Evolutionary conservation across 1,139 yeast species (phyloP), one percentile per base, ranked within the genome.

Genomic region (Protomyces inundatus): DNA sequence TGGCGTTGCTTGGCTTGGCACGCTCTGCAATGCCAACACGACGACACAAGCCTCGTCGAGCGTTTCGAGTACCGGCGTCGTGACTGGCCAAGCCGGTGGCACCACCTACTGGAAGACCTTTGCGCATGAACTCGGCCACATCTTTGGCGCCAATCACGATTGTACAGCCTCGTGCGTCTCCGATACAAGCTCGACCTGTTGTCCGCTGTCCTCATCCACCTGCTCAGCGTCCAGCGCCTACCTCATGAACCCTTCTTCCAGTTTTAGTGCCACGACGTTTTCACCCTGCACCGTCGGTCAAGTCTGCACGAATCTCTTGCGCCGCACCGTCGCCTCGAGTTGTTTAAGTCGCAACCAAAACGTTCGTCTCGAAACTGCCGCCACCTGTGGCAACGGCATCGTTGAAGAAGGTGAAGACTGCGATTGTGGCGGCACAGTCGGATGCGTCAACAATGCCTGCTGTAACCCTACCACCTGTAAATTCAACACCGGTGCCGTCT

Each of bases 81-180:
- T 77, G 3, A 71, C 76, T 33, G 72, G 73, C 48, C 72, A 76
- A 0, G 61, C 71, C 33, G 67, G 72, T 5, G 79, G 76, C 65
- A 50, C 56, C 23, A 50, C 52, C 46, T 58, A 58, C n/a, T 75
- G 78, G 76, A 67, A 73, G 33, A 78, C 77, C 3, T 69, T 76
- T 33, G 79, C 80, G 0, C 80, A 77, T 64, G 80, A 77, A 64
- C 63, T 75, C 4, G 80, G 79, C 7, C 80, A 77, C 66, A 71
- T 75, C 4, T 77, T 77, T 67, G 80, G 80, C n/a, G 80, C 80
- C 3, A 77, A 75, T 23, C 80, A 77, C 66, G 80, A 77, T 65
- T 77, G 80, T 66, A 73, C 76, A 4, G 58, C 69, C 6, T 71
- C 69, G 14, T 42, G 48, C 48, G 74, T 79, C 1, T 77, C 79